phyloP scores from a whole-genome alignment of 73 alveolate species.

The Tetrahymena malaccensis region DNA sequence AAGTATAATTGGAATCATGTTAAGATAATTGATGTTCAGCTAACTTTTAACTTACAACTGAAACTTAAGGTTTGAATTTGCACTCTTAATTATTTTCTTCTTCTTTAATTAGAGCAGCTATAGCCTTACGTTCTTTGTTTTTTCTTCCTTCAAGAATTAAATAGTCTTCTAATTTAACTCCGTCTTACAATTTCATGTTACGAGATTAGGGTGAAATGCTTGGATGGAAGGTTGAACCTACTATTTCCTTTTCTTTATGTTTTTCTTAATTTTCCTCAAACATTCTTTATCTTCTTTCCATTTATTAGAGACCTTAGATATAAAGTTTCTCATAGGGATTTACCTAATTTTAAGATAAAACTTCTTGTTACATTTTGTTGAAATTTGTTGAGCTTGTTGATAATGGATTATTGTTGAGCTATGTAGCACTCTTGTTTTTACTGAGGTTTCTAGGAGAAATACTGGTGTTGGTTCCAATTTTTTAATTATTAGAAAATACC shows the following conservation, averaged over 20 bases:
- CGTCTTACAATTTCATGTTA: not conserved
- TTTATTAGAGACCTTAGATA: not conserved
- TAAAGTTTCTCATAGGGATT: not conserved
- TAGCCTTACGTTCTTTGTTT: not conserved
- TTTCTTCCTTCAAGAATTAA: not conserved
- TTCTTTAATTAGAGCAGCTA: not conserved
- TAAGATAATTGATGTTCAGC: not conserved
- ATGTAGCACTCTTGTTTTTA: not conserved
- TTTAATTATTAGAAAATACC: not conserved
- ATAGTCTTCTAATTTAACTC: not conserved
- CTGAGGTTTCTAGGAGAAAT: not conserved
- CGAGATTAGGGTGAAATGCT: not conserved
- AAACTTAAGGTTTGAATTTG: not conserved
- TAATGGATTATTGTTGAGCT: not conserved
- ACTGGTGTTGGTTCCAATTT: not conserved
- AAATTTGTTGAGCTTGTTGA: not conserved
- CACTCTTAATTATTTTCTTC: not conserved
- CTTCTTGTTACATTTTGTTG: not conserved
- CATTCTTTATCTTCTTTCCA: not conserved
- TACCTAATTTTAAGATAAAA: not conserved
- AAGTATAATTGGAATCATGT: not conserved
- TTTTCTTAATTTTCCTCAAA: not conserved
- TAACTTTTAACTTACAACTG: not conserved
- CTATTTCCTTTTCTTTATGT: not conserved
- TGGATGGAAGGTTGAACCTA: not conserved